Percentiles rank a stretch among this genome's conserved stretches.
These are phyloP conservation scores for Piper betle DNA, from an alignment of 164 flowering plant genomes.

Conservation along the genomic window DNA sequence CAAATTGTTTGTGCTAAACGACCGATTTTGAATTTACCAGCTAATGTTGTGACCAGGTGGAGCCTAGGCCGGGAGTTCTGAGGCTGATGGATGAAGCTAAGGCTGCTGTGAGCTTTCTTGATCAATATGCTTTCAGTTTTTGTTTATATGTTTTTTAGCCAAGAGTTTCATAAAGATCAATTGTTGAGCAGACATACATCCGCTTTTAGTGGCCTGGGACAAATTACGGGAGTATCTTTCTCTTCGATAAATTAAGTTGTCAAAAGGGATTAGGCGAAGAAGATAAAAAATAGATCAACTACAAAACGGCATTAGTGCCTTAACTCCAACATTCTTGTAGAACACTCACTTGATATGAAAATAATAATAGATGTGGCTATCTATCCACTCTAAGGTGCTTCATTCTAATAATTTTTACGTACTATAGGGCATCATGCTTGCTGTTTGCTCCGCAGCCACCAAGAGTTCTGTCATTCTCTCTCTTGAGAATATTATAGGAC, in stretches of 20 bases:
- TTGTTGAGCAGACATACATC: no score
- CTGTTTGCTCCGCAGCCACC: slow-evolving; percentile 98
- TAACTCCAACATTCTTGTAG: no score
- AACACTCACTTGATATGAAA: no score
- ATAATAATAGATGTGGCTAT: no score
- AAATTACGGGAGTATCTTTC: no score
- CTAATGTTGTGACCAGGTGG: slow-evolving; percentile 43
- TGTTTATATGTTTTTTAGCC: no score
- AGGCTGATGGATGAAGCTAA: slow-evolving; percentile 94
- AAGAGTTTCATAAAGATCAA: no score
- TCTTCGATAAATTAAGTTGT: no score
- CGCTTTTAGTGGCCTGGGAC: no score
- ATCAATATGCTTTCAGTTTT: not conserved
- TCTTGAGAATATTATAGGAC: slow-evolving; percentile 86
- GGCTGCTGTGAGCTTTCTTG: slow-evolving; percentile 59
- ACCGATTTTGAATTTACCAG: slow-evolving; percentile 6
- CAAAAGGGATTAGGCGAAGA: no score
- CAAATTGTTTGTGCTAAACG: not conserved
- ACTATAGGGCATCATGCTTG: slow-evolving; percentile 67
- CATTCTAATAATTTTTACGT: not conserved
- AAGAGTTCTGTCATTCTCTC: slow-evolving; percentile 90
- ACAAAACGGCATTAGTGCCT: no score
- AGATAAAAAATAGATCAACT: no score
- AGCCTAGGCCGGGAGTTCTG: slow-evolving; percentile 85
- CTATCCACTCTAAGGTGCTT: not conserved